These are phyloP conservation scores for Gamarada debralockiae DNA, from an alignment of 495 filamentous ascomycete species.

Conservation along the genomic window DNA sequence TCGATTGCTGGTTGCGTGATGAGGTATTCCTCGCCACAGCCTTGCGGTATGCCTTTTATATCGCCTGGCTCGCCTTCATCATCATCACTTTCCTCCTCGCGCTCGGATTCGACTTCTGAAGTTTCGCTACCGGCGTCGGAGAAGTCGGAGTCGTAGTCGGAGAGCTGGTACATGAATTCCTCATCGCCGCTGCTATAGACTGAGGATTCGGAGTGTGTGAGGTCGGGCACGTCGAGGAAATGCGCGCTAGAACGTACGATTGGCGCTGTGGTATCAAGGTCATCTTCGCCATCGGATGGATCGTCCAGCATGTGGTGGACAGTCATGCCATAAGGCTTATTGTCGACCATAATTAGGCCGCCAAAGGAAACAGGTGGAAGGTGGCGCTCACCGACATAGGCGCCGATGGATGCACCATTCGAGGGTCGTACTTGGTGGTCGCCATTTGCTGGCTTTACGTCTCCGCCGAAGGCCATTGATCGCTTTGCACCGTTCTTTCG, in stretches of 20 bases:
- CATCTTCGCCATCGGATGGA: conserved; percentile 56
- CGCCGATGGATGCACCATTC: conserved; percentile 90
- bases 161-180: conserved; percentile 24
- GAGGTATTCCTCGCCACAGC: conserved; percentile 65
- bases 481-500: conserved; percentile 34
- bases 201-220: conserved; percentile 22
- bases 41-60: conserved; percentile 73
- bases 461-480: conserved; percentile 24
- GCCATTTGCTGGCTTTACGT: conserved; percentile 47
- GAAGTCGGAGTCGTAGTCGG: conserved; percentile 23
- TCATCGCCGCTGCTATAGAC: conserved; percentile 23
- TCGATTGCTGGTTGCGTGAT: conserved; percentile 87
- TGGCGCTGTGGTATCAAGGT: conserved; percentile 31
- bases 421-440: conserved; percentile 70
- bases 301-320: conserved; percentile 95
- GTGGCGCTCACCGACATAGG: conserved; percentile 78
- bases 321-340: conserved; percentile 82
- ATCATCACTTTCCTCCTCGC: conserved; percentile 8
- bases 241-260: conserved; percentile 31
- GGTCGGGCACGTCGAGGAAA: conserved; percentile 18
- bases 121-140: not conserved
- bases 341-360: conserved; percentile 79
- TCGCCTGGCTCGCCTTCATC: conserved; percentile 62
- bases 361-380: conserved; percentile 88
- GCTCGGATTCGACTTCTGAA: conserved; percentile 1